Evolutionary conservation across 257 asterid genomes (phyloP).

Genomic region (Misopates orontium): DNA sequence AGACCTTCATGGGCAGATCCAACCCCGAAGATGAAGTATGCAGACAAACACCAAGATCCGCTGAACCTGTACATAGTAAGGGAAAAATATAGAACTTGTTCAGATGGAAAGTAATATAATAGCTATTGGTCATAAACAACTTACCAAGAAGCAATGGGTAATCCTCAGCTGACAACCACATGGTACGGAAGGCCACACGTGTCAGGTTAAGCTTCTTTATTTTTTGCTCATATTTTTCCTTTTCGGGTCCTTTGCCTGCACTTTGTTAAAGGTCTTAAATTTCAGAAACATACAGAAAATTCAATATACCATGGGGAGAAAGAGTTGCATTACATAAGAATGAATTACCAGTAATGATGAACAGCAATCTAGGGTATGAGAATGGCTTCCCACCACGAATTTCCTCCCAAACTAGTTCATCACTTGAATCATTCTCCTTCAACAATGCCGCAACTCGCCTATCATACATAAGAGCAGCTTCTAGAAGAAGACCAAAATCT

Average conservation of each 20-base stretch:
- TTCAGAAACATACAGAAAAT: constrained; percentile 11
- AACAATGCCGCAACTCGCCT: constrained; percentile 82
- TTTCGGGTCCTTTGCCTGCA: constrained; percentile 97
- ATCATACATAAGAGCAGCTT: constrained; percentile 97
- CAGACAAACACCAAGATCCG: constrained; percentile 91
- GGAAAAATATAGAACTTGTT: constrained; percentile 18
- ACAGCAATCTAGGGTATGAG: constrained; percentile 78
- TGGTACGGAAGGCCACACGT: constrained; percentile 94
- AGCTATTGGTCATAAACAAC: constrained; percentile 18
- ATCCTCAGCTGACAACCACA: constrained; percentile 97
- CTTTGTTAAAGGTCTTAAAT: constrained; percentile 12
- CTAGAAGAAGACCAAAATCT: constrained; percentile 87
- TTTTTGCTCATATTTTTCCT: constrained; percentile 85
- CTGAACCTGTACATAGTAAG: constrained; percentile 64
- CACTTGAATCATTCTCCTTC: constrained; percentile 67
- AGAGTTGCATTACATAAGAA: constrained; percentile 6
- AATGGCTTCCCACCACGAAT: constrained; percentile 57
- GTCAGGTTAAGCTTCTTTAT: constrained; percentile 75
- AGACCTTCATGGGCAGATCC: constrained; percentile 96
- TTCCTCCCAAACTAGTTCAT: constrained; percentile 67
- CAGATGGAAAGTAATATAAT: background rate
- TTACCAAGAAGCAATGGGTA: constrained; percentile 96
- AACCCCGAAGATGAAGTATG: constrained; percentile 96
- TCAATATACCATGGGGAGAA: background rate
- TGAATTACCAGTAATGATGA: constrained; percentile 83